phyloP scores from a whole-genome alignment of 2,329 filamentous ascomycete genomes.

The Aspergillus sp. region DNA sequence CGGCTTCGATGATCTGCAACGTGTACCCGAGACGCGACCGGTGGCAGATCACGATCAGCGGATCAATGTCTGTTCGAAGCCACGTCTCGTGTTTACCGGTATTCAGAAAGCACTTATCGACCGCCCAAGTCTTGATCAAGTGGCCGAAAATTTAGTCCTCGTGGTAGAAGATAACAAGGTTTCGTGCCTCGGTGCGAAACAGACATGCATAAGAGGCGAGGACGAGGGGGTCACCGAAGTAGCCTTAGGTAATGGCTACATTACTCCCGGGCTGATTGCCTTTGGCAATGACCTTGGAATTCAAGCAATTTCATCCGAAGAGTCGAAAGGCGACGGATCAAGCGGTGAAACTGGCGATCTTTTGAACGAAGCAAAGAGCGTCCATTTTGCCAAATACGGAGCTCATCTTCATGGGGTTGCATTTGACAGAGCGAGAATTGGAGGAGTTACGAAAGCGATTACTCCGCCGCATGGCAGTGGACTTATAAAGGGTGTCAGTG shows the following conservation, averaged over 20 bases:
- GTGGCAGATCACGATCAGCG: neutral
- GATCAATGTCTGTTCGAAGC: neutral
- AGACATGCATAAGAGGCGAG: neutral
- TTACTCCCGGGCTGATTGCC: conserved; percentile 6
- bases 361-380: conserved; percentile 15
- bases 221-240: neutral
- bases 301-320: conserved; percentile 56
- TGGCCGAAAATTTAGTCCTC: neutral
- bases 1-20: neutral
- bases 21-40: neutral
- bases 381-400: conserved; percentile 48
- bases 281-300: conserved; percentile 43
- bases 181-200: neutral
- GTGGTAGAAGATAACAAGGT: neutral
- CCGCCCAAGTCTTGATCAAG: neutral
- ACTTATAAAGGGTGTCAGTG: conserved; percentile 59
- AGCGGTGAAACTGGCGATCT: conserved; percentile 58
- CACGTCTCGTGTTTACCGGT: neutral
- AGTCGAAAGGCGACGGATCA: conserved; percentile 49
- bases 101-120: neutral
- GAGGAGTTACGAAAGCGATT: conserved; percentile 62
- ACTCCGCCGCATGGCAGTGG: conserved; percentile 54
- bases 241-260: neutral
- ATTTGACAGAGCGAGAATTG: conserved; percentile 54
- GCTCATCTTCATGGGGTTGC: conserved; percentile 56